Evolutionary conservation across 352 stramenopile species (phyloP).

Genomic region (Elongisporangium prolatum): DNA sequence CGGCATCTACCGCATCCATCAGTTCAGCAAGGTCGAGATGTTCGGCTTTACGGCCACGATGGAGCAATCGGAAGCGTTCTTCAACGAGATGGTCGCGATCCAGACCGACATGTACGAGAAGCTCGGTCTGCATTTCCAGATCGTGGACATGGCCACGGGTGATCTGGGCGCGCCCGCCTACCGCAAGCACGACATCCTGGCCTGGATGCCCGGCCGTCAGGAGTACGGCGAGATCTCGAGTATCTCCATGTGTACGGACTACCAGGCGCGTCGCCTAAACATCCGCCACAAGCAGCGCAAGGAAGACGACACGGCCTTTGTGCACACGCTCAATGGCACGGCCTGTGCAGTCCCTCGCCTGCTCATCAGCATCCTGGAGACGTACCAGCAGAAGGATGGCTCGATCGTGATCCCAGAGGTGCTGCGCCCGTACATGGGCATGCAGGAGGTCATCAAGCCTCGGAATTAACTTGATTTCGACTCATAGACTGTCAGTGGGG

Average conservation of each 20-base stretch:
- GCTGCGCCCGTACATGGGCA: constrained; percentile 77
- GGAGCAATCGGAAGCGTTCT: constrained; percentile 59
- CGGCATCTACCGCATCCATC: constrained; percentile 87
- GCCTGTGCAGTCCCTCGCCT: constrained; percentile 76
- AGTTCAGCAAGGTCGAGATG: constrained; percentile 91
- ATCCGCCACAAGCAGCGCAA: constrained; percentile 77
- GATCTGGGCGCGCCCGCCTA: constrained; percentile 79
- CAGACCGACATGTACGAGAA: constrained; percentile 74
- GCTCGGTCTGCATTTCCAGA: constrained; percentile 72
- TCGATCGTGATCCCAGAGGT: constrained; percentile 75
- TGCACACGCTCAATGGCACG: constrained; percentile 88
- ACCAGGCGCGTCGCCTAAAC: constrained; percentile 80
- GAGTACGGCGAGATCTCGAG: constrained; percentile 83
- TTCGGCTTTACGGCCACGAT: constrained; percentile 76
- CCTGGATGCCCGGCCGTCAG: constrained; percentile 79
- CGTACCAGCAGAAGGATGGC: constrained; percentile 75
- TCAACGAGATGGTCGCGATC: constrained; percentile 77
- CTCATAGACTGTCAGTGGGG: neutral
- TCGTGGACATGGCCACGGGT: constrained; percentile 82
- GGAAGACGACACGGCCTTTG: constrained; percentile 62
- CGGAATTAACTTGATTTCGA: neutral
- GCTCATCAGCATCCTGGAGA: constrained; percentile 84
- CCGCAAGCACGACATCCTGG: constrained; percentile 85
- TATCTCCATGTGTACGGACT: constrained; percentile 89
- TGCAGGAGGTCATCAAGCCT: constrained; percentile 54